Percentiles rank a stretch among this genome's conserved stretches.
Evolutionary conservation across 805 yeast species (phyloP).

Genomic region (Kurtzmaniella fragi): DNA sequence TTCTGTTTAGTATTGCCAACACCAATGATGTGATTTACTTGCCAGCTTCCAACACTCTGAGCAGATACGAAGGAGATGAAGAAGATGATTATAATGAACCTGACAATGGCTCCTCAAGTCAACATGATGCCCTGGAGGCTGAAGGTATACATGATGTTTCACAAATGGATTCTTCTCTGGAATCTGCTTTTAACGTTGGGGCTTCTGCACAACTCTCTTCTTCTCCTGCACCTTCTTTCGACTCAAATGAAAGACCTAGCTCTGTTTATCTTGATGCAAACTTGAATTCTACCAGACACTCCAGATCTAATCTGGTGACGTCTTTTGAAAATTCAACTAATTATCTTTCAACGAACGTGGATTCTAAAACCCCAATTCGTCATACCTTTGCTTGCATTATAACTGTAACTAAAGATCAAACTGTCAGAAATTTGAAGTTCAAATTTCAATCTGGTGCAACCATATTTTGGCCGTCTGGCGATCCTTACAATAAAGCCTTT

Average conservation of each 20-base stretch:
- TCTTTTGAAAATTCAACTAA: constrained; percentile 22
- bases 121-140: neutral
- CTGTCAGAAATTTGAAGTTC: constrained; percentile 32
- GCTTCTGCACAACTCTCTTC: neutral
- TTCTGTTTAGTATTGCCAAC: constrained; percentile 29
- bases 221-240: neutral
- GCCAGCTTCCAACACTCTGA: constrained; percentile 34
- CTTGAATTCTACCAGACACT: too few relatives aligned
- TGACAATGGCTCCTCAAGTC: neutral
- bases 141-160: constrained; percentile 1
- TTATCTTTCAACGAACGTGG: constrained; percentile 31
- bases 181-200: neutral
- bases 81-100: constrained; percentile 32
- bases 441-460: constrained; percentile 40
- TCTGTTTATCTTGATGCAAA: too few relatives aligned
- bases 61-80: constrained; percentile 38
- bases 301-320: too few relatives aligned
- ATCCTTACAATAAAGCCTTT: constrained; percentile 41
- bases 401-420: constrained; percentile 36
- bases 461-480: constrained; percentile 51
- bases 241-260: too few relatives aligned
- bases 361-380: constrained; percentile 39
- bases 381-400: constrained; percentile 51
- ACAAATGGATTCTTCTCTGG: neutral
- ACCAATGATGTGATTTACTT: constrained; percentile 35